Evolutionary conservation across 805 yeast genomes (phyloP).

Genomic region (Saccharomycopsis olivae): DNA sequence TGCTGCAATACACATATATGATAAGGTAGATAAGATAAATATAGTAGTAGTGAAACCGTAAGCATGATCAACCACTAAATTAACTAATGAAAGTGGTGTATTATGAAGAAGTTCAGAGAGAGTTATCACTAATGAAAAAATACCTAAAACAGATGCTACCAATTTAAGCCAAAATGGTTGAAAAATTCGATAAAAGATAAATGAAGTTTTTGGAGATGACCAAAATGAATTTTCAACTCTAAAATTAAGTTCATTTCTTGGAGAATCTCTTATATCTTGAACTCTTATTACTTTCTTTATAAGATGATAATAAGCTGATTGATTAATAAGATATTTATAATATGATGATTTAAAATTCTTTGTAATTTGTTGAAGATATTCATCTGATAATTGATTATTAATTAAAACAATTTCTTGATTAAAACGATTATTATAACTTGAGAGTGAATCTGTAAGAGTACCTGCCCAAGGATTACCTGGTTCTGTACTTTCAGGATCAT

Average conservation of each 20-base stretch:
- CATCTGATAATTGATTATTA: constrained; percentile 27
- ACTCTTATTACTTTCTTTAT: constrained; percentile 38
- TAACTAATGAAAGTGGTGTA: constrained; percentile 51
- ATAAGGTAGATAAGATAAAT: constrained; percentile 35
- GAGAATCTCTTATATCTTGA: constrained; percentile 47
- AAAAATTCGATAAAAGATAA: constrained; percentile 30
- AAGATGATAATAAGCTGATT: constrained; percentile 44
- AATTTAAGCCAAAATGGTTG: constrained; percentile 38
- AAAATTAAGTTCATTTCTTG: constrained; percentile 24
- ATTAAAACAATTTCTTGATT: constrained; percentile 19
- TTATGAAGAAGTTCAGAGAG: constrained; percentile 72
- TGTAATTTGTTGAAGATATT: constrained; percentile 41
- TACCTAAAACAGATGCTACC: constrained; percentile 31
- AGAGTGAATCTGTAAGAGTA: constrained; percentile 6
- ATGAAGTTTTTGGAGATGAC: constrained; percentile 33
- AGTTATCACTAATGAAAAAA: constrained; percentile 43
- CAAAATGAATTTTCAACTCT: constrained; percentile 20
- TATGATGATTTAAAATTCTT: constrained; percentile 40
- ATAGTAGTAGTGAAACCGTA: constrained; percentile 22
- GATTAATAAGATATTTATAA: constrained; percentile 41
- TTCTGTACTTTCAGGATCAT: background rate
- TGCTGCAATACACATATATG: constrained; percentile 62
- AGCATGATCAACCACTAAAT: constrained; percentile 28
- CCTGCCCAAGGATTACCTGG: no score
- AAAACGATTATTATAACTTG: constrained; percentile 17